Evolutionary conservation across 2,329 filamentous ascomycete genomes (phyloP).

Genomic region (Aspergillus sp.): DNA sequence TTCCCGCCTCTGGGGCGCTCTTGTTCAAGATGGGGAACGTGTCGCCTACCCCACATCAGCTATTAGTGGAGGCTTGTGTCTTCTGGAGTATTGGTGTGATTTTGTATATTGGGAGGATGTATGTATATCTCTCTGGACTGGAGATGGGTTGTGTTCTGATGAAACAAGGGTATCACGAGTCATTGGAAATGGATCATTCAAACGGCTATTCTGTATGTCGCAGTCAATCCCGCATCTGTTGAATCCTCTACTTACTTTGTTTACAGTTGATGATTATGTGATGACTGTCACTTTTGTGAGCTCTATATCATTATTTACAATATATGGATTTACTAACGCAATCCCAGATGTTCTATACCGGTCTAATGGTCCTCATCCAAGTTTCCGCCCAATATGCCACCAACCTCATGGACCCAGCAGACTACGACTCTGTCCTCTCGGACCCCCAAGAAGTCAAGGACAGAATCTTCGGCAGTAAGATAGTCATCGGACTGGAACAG

Average conservation of each 20-base stretch:
- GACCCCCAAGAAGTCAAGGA: constrained; percentile 36
- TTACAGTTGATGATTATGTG: constrained; percentile 31
- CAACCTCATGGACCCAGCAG: constrained; percentile 34
- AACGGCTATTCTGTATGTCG: constrained; percentile 22
- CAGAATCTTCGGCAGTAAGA: constrained; percentile 45
- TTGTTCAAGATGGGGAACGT: constrained; percentile 20
- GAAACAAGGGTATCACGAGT: constrained; percentile 18
- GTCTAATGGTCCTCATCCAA: constrained; percentile 31
- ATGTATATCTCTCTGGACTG: constrained; percentile 6
- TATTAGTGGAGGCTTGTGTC: constrained; percentile 22
- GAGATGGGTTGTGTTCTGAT: constrained; percentile 1
- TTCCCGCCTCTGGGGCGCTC: neutral
- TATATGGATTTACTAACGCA: neutral
- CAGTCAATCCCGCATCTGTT: neutral
- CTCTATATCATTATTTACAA: neutral
- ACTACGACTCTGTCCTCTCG: constrained; percentile 24
- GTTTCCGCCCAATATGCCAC: constrained; percentile 32
- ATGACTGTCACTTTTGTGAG: constrained; percentile 35
- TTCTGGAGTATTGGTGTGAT: constrained; percentile 27
- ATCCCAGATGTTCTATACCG: constrained; percentile 28
- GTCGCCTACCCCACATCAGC: constrained; percentile 24
- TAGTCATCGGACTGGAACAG: constrained; percentile 47
- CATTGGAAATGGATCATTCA: constrained; percentile 23
- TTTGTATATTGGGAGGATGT: constrained; percentile 26
- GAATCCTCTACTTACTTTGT: too few relatives aligned